Evolutionary conservation across 2,329 filamentous ascomycete genomes (phyloP).

Genomic region (Aureobasidium sp.): DNA sequence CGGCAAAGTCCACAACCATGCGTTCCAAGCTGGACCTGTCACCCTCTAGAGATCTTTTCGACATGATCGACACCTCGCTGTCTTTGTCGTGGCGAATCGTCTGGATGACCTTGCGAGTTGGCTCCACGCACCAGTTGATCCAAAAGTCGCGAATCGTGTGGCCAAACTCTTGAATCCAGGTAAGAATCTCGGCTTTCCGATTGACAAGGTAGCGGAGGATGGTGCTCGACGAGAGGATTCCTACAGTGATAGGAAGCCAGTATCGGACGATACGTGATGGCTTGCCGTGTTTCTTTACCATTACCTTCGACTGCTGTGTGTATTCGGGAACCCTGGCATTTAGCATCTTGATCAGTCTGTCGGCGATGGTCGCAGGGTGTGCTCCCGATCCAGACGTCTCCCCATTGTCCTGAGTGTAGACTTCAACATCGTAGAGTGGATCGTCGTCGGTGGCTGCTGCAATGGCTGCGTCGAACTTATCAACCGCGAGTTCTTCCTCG

Average conservation of each 20-base stretch:
- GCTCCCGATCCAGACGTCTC: slow-evolving; percentile 21
- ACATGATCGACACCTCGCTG: slow-evolving; percentile 95
- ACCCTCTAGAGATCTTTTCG: slow-evolving; percentile 79
- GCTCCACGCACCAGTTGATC: slow-evolving; percentile 92
- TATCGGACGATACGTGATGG: slow-evolving; percentile 73
- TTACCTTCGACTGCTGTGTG: slow-evolving; percentile 45
- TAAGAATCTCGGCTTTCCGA: slow-evolving; percentile 65
- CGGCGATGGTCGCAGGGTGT: slow-evolving; percentile 52
- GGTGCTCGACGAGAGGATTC: slow-evolving; percentile 77
- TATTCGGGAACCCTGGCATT: slow-evolving; percentile 63
- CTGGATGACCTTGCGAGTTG: slow-evolving; percentile 70
- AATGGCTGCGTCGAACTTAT: slow-evolving; percentile 50
- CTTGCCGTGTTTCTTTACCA: slow-evolving; percentile 62
- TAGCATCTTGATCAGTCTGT: slow-evolving; percentile 63
- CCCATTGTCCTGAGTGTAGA: slow-evolving; percentile 29
- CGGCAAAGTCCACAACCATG: slow-evolving; percentile 95
- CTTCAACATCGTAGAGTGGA: slow-evolving; percentile 38
- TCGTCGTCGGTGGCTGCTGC: slow-evolving; percentile 50
- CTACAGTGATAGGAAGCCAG: slow-evolving; percentile 70
- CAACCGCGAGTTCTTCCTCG: slow-evolving; percentile 48
- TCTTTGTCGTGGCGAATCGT: slow-evolving; percentile 90
- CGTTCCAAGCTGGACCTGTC: slow-evolving; percentile 88
- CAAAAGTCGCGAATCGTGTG: slow-evolving; percentile 81
- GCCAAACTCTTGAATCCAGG: slow-evolving; percentile 75
- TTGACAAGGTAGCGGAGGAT: slow-evolving; percentile 72